phyloP scores from a whole-genome alignment of 345 rosid species.

The Clausena lansium region DNA sequence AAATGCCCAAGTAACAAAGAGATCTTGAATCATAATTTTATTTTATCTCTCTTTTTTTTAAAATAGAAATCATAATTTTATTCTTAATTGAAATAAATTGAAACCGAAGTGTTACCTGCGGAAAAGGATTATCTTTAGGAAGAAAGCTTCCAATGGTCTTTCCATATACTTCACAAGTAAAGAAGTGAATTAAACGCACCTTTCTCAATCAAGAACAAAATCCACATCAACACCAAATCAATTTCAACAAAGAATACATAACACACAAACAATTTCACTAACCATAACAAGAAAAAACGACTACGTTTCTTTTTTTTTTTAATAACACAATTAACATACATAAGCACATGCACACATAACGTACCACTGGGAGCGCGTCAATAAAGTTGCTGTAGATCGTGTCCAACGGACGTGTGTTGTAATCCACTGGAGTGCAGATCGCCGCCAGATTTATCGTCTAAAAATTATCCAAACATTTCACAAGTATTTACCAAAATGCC shows the following conservation, averaged over 20 bases:
- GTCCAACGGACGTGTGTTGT: constrained; percentile 96
- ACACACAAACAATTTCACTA: background rate
- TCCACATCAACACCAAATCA: constrained; percentile 24
- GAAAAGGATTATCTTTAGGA: constrained; percentile 89
- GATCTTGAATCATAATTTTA: background rate
- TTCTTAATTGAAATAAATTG: background rate
- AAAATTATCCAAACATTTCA: constrained; percentile 14
- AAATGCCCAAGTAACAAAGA: background rate
- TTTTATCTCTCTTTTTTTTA: too few relatives aligned
- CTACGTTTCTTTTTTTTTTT: background rate
- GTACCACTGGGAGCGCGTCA: constrained; percentile 97
- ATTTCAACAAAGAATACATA: constrained; percentile 18
- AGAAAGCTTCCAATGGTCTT: constrained; percentile 93
- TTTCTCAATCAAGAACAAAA: constrained; percentile 21
- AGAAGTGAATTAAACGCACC: constrained; percentile 98
- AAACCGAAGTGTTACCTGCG: constrained; percentile 57
- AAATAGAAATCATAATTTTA: background rate
- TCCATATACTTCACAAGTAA: constrained; percentile 99
- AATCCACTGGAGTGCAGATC: constrained; percentile 98
- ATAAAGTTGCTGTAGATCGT: constrained; percentile 97
- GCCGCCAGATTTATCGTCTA: constrained; percentile 95
- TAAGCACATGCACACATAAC: constrained; percentile 31
- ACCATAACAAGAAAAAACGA: background rate
- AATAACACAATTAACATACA: background rate
- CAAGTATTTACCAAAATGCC: background rate